phyloP scores from a whole-genome alignment of 2,329 filamentous ascomycete species.

The Talaromyces islandicus region DNA sequence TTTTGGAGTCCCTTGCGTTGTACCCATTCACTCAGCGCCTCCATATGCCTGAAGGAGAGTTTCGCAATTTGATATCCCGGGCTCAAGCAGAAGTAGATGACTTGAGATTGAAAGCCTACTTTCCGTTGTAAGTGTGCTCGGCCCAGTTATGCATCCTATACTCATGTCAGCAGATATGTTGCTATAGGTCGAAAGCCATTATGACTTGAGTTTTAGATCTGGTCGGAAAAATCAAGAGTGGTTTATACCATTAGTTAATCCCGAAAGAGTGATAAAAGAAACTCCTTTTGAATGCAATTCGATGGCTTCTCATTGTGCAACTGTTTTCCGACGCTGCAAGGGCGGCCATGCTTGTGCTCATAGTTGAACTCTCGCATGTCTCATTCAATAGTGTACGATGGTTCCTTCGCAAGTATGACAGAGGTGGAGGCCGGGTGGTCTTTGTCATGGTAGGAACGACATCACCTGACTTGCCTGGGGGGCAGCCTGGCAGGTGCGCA shows the following conservation, averaged over 20 bases:
- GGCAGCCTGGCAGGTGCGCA: slow-evolving; percentile 1
- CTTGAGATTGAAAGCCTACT: slow-evolving; percentile 36
- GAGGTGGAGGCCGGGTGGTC: not conserved
- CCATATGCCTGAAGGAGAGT: slow-evolving; percentile 34
- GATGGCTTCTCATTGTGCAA: not conserved
- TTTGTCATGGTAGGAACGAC: not conserved
- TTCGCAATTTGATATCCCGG: slow-evolving; percentile 29
- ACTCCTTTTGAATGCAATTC: not conserved
- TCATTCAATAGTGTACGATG: not conserved
- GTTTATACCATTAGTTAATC: not conserved
- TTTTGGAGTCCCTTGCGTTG: slow-evolving; percentile 36
- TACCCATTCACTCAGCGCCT: slow-evolving; percentile 40
- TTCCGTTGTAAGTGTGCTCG: slow-evolving; percentile 34
- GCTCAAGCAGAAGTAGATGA: slow-evolving; percentile 35
- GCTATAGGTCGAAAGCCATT: slow-evolving; percentile 36
- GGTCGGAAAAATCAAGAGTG: not conserved
- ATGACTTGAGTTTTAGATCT: not conserved
- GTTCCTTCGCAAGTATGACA: not conserved
- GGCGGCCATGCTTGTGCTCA: not conserved
- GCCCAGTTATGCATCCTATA: slow-evolving; percentile 8
- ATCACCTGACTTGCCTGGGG: slow-evolving; percentile 5
- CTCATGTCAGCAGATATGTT: slow-evolving; percentile 31
- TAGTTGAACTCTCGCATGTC: not conserved
- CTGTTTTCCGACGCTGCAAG: not conserved
- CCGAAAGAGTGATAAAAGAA: not conserved